A percentile compares a stretch with the other conserved stretches of the same genome.
These are phyloP conservation scores for Colletotrichum somersetense DNA, from an alignment of 2,329 filamentous ascomycete genomes.

Conservation along the genomic window DNA sequence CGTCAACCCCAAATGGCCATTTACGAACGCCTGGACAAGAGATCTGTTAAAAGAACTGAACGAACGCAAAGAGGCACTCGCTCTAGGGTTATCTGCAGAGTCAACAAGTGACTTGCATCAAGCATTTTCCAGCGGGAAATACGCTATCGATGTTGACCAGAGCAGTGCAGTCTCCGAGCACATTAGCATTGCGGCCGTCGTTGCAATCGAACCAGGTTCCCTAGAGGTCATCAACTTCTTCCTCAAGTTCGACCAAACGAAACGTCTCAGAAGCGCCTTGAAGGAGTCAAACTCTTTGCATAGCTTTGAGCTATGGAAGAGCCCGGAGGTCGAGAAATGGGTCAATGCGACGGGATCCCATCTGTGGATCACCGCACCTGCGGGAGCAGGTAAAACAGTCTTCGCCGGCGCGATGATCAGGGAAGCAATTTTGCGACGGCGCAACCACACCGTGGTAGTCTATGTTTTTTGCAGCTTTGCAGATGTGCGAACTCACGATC, in stretches of 20 bases:
- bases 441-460: not conserved
- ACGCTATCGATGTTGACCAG: not conserved
- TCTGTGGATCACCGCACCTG: constrained; percentile 8
- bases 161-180: not conserved
- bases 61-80: not conserved
- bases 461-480: not conserved
- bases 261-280: not conserved
- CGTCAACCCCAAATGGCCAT: constrained; percentile 2
- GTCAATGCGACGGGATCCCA: not conserved
- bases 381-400: constrained; percentile 1
- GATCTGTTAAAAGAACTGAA: constrained; percentile 14
- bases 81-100: not conserved
- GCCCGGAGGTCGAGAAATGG: not conserved
- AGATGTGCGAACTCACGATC: not conserved
- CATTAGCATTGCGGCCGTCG: not conserved
- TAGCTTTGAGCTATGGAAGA: not conserved
- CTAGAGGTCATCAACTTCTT: not conserved
- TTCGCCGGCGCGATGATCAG: not conserved
- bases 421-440: not conserved
- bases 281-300: not conserved
- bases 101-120: not conserved
- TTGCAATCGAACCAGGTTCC: not conserved
- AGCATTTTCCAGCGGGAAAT: not conserved
- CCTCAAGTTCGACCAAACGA: not conserved
- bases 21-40: constrained; percentile 15